A percentile compares a stretch with the other conserved stretches of the same genome.
phyloP scores from a whole-genome alignment of 1,284 basidiomycete species.

The Papiliotrema terrestris region DNA sequence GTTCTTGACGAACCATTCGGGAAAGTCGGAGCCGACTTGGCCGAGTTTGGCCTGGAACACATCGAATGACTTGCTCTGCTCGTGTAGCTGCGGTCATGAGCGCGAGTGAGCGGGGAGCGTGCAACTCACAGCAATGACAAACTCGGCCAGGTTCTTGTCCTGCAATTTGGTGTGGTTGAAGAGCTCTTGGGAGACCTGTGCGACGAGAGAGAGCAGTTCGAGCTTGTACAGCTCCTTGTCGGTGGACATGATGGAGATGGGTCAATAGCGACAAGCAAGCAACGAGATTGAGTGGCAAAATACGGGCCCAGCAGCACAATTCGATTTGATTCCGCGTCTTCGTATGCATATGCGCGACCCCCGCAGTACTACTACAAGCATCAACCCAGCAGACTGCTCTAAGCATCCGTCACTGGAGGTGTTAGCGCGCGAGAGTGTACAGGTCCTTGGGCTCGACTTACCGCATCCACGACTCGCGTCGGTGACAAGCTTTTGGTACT shows the following conservation, averaged over 20 bases:
- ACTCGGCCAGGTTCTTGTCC: conserved; percentile 92
- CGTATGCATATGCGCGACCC: background rate
- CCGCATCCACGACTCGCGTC: conserved; percentile 59
- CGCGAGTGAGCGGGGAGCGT: no score
- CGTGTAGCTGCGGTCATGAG: conserved; percentile 63
- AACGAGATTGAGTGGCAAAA: background rate
- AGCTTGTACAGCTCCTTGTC: conserved; percentile 82
- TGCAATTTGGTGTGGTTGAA: conserved; percentile 73
- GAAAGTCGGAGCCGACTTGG: conserved; percentile 79
- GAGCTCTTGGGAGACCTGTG: conserved; percentile 84
- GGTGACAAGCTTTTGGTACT: conserved; percentile 77
- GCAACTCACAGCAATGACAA: conserved; percentile 68
- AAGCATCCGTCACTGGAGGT: background rate
- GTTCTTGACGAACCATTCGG: conserved; percentile 83
- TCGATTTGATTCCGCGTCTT: background rate
- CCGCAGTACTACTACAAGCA: background rate
- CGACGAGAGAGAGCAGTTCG: conserved; percentile 82
- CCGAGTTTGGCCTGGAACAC: conserved; percentile 76
- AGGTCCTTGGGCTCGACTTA: conserved; percentile 14
- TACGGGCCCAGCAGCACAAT: background rate
- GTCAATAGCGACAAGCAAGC: background rate
- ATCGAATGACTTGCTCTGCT: conserved; percentile 61
- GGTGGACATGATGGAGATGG: conserved; percentile 52
- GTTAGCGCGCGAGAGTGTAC: background rate
- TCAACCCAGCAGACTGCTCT: background rate